Evolutionary conservation across 306 rosid species (phyloP).

Genomic region (Glycyrrhiza uralensis): DNA sequence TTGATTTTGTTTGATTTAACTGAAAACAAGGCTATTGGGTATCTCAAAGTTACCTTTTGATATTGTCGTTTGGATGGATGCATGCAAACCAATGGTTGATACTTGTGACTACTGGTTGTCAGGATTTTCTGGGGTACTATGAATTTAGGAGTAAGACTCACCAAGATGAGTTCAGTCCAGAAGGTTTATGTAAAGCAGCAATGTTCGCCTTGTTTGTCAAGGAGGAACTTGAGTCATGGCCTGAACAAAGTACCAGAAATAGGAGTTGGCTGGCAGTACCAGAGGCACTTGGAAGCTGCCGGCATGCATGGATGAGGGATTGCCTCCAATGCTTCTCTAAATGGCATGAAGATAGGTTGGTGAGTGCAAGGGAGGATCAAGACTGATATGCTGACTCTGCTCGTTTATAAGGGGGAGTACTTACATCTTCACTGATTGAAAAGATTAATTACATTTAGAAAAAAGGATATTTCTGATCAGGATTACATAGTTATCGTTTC

Average conservation of each 20-base stretch:
- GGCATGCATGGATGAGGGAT: conserved; percentile 85
- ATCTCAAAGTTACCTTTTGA: neutral
- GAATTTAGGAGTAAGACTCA: conserved; percentile 76
- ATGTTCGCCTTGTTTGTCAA: conserved; percentile 72
- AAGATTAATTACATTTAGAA: neutral
- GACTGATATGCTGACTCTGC: conserved; percentile 21
- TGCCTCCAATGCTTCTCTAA: conserved; percentile 61
- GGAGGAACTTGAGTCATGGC: conserved; percentile 76
- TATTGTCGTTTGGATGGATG: neutral
- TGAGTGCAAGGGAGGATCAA: conserved; percentile 25
- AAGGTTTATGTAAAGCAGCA: conserved; percentile 78
- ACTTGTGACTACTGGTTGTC: conserved; percentile 18
- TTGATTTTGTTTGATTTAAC: neutral
- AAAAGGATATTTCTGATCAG: conserved; percentile 20
- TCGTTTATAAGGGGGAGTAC: neutral
- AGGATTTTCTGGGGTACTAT: conserved; percentile 69
- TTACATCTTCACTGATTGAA: neutral
- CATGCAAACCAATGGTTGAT: neutral
- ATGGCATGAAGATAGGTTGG: conserved; percentile 47
- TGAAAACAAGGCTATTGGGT: neutral
- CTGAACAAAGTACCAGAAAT: conserved; percentile 65
- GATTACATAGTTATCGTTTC: conserved; percentile 4
- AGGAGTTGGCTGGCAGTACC: conserved; percentile 68
- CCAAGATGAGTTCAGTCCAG: conserved; percentile 73
- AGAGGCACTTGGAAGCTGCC: conserved; percentile 58